These are phyloP conservation scores for Xylariaceae sp. DNA, from an alignment of 2,329 filamentous ascomycete genomes.

Conservation along the genomic window DNA sequence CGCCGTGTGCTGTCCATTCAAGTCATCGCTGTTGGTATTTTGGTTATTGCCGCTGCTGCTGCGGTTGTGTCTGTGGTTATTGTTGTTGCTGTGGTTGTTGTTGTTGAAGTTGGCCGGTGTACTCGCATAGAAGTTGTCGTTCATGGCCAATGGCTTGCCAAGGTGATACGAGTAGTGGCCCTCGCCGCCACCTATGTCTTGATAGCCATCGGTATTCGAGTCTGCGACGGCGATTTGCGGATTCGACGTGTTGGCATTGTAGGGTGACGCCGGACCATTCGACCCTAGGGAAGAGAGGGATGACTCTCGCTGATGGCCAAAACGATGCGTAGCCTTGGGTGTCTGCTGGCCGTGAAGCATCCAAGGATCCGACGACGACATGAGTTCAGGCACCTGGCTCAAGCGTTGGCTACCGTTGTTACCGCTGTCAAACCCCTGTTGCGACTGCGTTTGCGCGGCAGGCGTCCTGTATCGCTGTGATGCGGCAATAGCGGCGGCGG, in stretches of 20 bases:
- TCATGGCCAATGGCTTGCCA: conserved; percentile 46
- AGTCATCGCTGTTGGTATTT: conserved; percentile 39
- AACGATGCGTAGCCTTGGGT: conserved; percentile 36
- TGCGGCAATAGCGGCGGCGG: conserved; percentile 35
- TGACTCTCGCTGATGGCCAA: conserved; percentile 61
- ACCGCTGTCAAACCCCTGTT: conserved; percentile 21
- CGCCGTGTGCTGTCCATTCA: conserved; percentile 41
- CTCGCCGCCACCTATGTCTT: conserved; percentile 46
- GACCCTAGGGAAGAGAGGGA: conserved; percentile 64
- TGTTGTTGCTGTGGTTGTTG: conserved; percentile 38
- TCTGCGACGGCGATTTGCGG: conserved; percentile 61
- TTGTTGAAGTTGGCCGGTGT: conserved; percentile 33
- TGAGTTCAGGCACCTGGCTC: conserved; percentile 35
- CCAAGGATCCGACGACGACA: conserved; percentile 39
- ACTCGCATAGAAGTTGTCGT: conserved; percentile 43
- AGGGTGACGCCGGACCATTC: conserved; percentile 62
- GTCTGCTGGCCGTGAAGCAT: conserved; percentile 34
- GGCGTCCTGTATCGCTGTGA: conserved; percentile 29
- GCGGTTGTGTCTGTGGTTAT: conserved; percentile 32
- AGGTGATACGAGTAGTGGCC: conserved; percentile 50
- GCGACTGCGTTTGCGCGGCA: conserved; percentile 15
- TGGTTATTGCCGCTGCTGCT: conserved; percentile 34
- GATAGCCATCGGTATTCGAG: conserved; percentile 48
- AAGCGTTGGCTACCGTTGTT: conserved; percentile 27
- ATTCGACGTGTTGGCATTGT: conserved; percentile 56